phyloP scores from a whole-genome alignment of 441 rosid genomes.

The Gossypium schwendimanii region DNA sequence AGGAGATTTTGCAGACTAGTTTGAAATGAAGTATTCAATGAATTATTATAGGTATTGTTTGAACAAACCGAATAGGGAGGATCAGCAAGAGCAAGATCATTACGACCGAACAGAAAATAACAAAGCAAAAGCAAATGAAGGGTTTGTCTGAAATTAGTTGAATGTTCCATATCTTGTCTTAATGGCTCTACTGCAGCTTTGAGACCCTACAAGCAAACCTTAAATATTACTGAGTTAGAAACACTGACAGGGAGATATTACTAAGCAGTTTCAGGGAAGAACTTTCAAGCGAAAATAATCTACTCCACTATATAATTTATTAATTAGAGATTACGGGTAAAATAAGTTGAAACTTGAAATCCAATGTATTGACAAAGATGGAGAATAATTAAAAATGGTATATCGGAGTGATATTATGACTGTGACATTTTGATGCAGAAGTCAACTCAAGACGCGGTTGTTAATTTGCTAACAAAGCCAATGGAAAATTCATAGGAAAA shows the following conservation, averaged over 20 bases:
- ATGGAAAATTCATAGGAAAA: background rate
- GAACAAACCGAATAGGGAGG: conserved; percentile 29
- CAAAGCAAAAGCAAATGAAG: conserved; percentile 10
- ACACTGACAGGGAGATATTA: background rate
- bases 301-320: background rate
- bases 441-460: background rate
- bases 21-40: conserved; percentile 12
- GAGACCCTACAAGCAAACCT: background rate
- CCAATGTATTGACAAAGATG: background rate
- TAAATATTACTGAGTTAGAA: background rate
- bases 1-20: conserved; percentile 16
- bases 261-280: conserved; percentile 5
- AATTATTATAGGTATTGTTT: background rate
- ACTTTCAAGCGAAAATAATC: background rate
- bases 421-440: background rate
- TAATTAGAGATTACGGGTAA: background rate
- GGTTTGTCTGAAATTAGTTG: background rate
- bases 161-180: conserved; percentile 7
- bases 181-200: background rate
- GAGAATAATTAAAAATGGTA: background rate
- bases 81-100: conserved; percentile 21
- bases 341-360: background rate
- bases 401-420: background rate
- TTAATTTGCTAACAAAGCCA: background rate
- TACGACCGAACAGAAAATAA: background rate